Conservation (phyloP, 805 yeast species). For the Wilhelminamyces savonicus region DNA sequence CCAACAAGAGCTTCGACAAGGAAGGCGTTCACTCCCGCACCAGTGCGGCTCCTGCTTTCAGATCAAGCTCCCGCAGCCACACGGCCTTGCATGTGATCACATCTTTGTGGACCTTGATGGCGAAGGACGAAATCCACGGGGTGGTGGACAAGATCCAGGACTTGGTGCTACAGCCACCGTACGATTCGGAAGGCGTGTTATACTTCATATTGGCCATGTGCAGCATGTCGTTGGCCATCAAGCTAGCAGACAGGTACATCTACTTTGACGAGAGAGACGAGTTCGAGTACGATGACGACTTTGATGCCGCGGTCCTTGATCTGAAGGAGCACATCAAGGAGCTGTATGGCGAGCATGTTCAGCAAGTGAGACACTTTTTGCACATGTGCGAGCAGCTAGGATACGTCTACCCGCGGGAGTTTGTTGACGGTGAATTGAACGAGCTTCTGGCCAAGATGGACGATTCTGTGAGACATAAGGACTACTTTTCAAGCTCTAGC, state of each 20-base stretch:
- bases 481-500: not conserved
- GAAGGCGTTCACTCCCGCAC: conserved; percentile 1
- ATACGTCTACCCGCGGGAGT: not conserved
- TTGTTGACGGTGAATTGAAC: not conserved
- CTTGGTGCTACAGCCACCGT: conserved; percentile 38
- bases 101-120: conserved; percentile 37
- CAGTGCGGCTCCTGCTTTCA: conserved; percentile 30
- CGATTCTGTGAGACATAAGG: too few species aligned
- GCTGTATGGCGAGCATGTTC: not conserved
- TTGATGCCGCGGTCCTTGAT: not conserved
- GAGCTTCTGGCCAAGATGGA: not conserved
- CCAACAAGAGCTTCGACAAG: conserved; percentile 5
- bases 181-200: conserved; percentile 33
- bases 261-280: not conserved
- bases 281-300: not conserved
- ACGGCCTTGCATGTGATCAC: conserved; percentile 37
- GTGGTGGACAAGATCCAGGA: conserved; percentile 31
- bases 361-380: not conserved
- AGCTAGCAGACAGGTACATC: conserved; percentile 9
- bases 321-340: not conserved
- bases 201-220: conserved; percentile 30
- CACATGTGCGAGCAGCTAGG: not conserved
- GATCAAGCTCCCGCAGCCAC: conserved; percentile 33
- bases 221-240: conserved; percentile 15
- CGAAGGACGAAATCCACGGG: conserved; percentile 25